Percentiles rank a stretch among this genome's conserved stretches.
These are phyloP conservation scores for Trifolium fragiferum DNA, from an alignment of 306 rosid species.

Conservation along the genomic window DNA sequence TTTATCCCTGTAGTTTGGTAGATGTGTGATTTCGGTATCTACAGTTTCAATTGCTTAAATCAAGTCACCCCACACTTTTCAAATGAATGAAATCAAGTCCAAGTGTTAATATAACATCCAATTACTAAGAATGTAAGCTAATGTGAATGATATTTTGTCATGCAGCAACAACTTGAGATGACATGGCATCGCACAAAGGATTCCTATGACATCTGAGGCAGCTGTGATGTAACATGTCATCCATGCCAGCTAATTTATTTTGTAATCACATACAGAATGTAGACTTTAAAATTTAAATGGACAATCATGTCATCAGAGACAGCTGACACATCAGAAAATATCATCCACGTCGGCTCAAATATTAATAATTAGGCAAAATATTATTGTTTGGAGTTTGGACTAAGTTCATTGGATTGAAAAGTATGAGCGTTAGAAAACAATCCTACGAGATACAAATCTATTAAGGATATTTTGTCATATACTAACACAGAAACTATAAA, in stretches of 20 bases:
- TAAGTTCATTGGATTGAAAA: not conserved
- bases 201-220: not conserved
- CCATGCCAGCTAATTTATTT: constrained; percentile 1
- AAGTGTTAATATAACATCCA: not conserved
- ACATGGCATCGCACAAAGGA: constrained; percentile 5
- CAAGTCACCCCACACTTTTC: not conserved
- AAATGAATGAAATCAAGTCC: not conserved
- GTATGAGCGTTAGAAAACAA: not conserved
- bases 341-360: not conserved
- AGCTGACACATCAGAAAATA: not conserved
- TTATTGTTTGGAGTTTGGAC: constrained; percentile 8
- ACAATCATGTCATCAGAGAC: not conserved
- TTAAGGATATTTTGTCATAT: not conserved
- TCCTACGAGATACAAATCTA: not conserved
- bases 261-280: not conserved
- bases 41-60: not conserved
- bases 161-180: constrained; percentile 12
- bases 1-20: not conserved
- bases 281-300: not conserved
- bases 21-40: constrained; percentile 10
- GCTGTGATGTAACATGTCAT: not conserved
- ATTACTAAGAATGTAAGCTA: not conserved
- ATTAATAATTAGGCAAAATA: not conserved
- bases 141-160: not conserved
- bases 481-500: not conserved